A percentile compares a stretch with the other conserved stretches of the same genome.
These are phyloP conservation scores for Auricularia sp. DNA, from an alignment of 768 basidiomycete species.

Conservation along the genomic window DNA sequence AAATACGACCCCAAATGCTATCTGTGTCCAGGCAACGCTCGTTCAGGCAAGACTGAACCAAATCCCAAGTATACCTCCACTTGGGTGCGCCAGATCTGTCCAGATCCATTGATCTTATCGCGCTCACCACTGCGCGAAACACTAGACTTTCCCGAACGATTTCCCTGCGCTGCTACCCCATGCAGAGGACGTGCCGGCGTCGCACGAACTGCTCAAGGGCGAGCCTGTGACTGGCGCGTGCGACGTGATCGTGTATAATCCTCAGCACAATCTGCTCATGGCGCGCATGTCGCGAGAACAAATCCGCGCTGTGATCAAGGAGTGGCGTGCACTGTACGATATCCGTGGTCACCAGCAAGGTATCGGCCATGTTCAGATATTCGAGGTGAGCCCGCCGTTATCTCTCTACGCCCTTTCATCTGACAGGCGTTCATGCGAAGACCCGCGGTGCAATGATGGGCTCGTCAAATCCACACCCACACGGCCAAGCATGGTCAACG, in stretches of 20 bases:
- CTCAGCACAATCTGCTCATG: conserved; percentile 75
- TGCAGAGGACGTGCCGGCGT: conserved; percentile 37
- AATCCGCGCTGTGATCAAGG: conserved; percentile 53
- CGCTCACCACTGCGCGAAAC: background rate
- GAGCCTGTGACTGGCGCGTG: conserved; percentile 74
- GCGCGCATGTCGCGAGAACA: conserved; percentile 50
- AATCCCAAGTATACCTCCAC: conserved; percentile 64
- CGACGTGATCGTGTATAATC: conserved; percentile 82
- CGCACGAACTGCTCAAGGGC: conserved; percentile 51
- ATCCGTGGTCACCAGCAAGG: conserved; percentile 51
- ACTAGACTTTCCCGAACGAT: conserved; percentile 60
- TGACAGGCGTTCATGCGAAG: conserved; percentile 25
- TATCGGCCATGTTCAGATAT: conserved; percentile 77
- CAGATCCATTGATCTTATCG: background rate
- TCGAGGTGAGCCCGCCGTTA: conserved; percentile 48
- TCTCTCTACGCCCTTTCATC: background rate
- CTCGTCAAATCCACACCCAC: conserved; percentile 89
- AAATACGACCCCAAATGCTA: conserved; percentile 67
- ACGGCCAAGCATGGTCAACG: conserved; percentile 82
- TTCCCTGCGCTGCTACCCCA: conserved; percentile 68
- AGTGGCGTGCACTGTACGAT: conserved; percentile 62
- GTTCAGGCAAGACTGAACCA: conserved; percentile 50
- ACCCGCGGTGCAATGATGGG: conserved; percentile 95
- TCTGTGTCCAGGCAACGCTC: conserved; percentile 76
- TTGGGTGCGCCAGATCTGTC: conserved; percentile 23